Evolutionary conservation across 2,329 filamentous ascomycete genomes (phyloP), one percentile per base, ranked within the genome.

Genomic region (Diaporthe velutina): DNA sequence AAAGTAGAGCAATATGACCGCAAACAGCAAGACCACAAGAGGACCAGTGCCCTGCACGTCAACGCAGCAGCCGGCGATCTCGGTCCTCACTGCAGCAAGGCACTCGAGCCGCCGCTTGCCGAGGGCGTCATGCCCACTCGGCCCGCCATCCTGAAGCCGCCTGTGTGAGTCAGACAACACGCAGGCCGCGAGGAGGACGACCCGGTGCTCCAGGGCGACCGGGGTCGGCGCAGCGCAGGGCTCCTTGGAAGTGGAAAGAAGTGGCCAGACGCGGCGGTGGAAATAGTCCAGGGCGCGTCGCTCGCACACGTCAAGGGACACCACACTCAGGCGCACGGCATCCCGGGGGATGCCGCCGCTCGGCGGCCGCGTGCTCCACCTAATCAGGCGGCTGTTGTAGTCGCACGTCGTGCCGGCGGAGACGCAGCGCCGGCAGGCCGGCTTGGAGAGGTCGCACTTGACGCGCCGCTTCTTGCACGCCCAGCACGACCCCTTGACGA

Each of bases 391-490:
- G 33, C 83, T 80, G 76, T 83, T 85, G 76, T 84, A 85, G 75
- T 82, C 82, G 77, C 83, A 84, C 81, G 48, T 19, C 22, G 67
- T 6, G 7, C 67, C 67, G 48, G 38, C 12, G 4, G 54, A 38
- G 28, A 50, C n/a, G 19, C 67, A 70, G 25, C 33, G 48, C 12
- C 38, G 50, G 15, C 67, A 70, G n/a, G 7, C 28, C 2, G 67
- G 67, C 67, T 70, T 70, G 48, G 67, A 15, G 30, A 70, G 67
- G 28, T 70, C 67, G 48, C 67, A 70, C 3, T 70, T 94, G 75
- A 96, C 93, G 76, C 92, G 93, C 0, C 67, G 10, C 48, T 70
- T 70, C 54, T 70, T 70, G 54, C 67, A 70, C 10, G 67, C 33
- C 67, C 67, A 70, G 67, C 67, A 70, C 7, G 67, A 70, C 48